phyloP scores from a whole-genome alignment of 140 eudicot genomes.

The Artemisia princeps region DNA sequence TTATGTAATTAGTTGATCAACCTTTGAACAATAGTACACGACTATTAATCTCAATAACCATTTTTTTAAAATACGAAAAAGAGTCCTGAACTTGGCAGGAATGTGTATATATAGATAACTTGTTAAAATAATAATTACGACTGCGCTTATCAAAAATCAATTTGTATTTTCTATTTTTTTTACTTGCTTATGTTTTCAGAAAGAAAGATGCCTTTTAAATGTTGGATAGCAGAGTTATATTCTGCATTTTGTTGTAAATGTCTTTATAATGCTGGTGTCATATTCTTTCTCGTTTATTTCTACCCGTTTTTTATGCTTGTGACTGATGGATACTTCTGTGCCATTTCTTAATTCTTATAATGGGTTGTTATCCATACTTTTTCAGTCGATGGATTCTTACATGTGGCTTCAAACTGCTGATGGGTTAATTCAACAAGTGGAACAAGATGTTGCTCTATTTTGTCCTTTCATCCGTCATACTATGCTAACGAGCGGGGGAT shows the following conservation, averaged over 20 bases:
- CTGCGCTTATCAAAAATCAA: no score
- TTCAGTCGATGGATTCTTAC: conserved; percentile 47
- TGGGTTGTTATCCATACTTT: background rate
- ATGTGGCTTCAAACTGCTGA: conserved; percentile 65
- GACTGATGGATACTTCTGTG: no score
- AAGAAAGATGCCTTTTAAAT: no score
- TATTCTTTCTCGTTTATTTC: no score
- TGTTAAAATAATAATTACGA: background rate
- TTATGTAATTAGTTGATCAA: conserved; percentile 1
- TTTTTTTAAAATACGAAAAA: background rate
- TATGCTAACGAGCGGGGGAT: conserved; percentile 44
- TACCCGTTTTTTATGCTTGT: no score
- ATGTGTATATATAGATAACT: background rate
- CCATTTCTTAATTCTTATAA: no score
- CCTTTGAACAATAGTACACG: background rate
- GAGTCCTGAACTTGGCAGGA: background rate
- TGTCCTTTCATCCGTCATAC: conserved; percentile 50
- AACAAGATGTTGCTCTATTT: conserved; percentile 55
- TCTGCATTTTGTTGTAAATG: no score
- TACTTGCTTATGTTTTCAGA: no score
- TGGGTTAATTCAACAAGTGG: conserved; percentile 56
- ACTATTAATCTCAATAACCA: background rate
- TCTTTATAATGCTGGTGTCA: no score
- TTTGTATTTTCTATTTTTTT: no score
- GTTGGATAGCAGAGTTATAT: no score